phyloP scores from a whole-genome alignment of 1,139 yeast species.

The Pichia sp. region DNA sequence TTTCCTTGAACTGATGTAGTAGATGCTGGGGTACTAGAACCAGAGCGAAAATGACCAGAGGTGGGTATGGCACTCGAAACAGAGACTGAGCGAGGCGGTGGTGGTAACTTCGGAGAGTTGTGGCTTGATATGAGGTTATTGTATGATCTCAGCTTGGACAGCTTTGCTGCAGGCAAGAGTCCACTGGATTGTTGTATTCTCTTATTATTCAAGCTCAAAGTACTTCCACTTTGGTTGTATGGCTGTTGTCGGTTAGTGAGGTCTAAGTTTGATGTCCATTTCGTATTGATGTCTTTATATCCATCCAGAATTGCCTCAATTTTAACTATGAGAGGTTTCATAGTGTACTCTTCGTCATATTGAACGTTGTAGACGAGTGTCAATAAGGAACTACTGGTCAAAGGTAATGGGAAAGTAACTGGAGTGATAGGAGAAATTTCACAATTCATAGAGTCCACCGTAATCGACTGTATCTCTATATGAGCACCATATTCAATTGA shows the following conservation, averaged over 20 bases:
- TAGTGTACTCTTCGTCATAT: constrained; percentile 27
- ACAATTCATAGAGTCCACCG: constrained; percentile 37
- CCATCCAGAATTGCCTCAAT: constrained; percentile 25
- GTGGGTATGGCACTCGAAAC: background rate
- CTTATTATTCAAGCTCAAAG: background rate
- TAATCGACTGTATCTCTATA: constrained; percentile 29
- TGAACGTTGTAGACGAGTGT: constrained; percentile 41
- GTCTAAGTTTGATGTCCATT: constrained; percentile 58
- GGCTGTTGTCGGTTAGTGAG: constrained; percentile 25
- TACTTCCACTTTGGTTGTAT: background rate
- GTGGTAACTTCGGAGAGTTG: constrained; percentile 5
- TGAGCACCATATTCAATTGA: constrained; percentile 25
- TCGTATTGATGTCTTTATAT: constrained; percentile 36
- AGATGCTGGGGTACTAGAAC: too few species aligned
- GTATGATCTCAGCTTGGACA: constrained; percentile 10
- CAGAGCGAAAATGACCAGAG: too few species aligned
- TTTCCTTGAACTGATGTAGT: constrained; percentile 1
- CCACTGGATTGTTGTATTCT: too few species aligned
- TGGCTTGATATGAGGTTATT: constrained; percentile 1
- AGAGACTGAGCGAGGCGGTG: constrained; percentile 3
- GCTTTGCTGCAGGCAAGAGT: constrained; percentile 15
- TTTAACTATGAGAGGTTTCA: constrained; percentile 33
- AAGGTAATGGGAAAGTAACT: constrained; percentile 25
- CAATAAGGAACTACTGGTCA: constrained; percentile 28
- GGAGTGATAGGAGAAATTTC: constrained; percentile 30